Evolutionary conservation across 2,329 filamentous ascomycete genomes (phyloP).

Genomic region (Trichoderma endophyticum): DNA sequence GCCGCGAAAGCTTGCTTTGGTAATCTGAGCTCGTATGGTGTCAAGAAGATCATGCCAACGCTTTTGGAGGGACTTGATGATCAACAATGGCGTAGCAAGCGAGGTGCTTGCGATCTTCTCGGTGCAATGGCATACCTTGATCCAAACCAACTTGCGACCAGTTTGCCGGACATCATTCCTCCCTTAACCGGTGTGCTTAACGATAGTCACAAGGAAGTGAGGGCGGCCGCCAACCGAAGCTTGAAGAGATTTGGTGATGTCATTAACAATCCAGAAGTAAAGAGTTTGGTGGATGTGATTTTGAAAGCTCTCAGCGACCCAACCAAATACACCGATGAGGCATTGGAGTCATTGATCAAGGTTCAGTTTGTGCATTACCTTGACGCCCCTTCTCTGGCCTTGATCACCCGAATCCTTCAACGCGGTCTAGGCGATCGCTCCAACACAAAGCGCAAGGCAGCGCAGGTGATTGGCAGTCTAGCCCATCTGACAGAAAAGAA

Average conservation of each 20-base stretch:
- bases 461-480: slow-evolving; percentile 96
- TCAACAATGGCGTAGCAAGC: slow-evolving; percentile 96
- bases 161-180: slow-evolving; percentile 93
- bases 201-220: slow-evolving; percentile 97
- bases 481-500: slow-evolving; percentile 96
- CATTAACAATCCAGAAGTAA: slow-evolving; percentile 96
- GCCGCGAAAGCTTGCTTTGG: slow-evolving; percentile 93
- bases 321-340: slow-evolving; percentile 94
- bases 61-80: slow-evolving; percentile 90
- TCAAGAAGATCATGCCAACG: slow-evolving; percentile 89
- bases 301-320: slow-evolving; percentile 96
- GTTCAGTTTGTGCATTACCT: slow-evolving; percentile 98
- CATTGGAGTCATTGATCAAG: slow-evolving; percentile 90
- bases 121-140: slow-evolving; percentile 99
- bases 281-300: slow-evolving; percentile 83
- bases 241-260: slow-evolving; percentile 98
- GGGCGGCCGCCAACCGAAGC: slow-evolving; percentile 86
- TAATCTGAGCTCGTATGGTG: slow-evolving; percentile 89
- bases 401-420: slow-evolving; percentile 93
- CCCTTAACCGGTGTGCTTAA: slow-evolving; percentile 91
- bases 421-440: slow-evolving; percentile 88
- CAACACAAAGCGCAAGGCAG: slow-evolving; percentile 90
- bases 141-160: slow-evolving; percentile 87
- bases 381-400: slow-evolving; percentile 91
- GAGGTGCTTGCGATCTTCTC: slow-evolving; percentile 92